Evolutionary conservation across 1,284 basidiomycete genomes (phyloP).

Genomic region (Cryptococcus maquisensis): DNA sequence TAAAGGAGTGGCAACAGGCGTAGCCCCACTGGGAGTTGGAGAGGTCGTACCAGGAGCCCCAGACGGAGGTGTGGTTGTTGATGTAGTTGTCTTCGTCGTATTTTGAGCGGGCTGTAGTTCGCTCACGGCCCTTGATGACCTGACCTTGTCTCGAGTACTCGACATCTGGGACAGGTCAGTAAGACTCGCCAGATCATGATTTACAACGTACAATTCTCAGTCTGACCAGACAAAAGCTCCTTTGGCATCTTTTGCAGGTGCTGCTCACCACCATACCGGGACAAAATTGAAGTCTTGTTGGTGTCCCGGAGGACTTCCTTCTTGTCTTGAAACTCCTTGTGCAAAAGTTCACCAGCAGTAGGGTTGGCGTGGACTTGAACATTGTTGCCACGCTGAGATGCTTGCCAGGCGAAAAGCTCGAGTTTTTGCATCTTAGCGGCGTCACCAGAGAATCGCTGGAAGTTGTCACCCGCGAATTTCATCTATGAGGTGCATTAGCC

Average conservation of each 20-base stretch:
- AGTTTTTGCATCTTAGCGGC: conserved; percentile 84
- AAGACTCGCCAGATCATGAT: neutral
- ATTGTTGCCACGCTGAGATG: conserved; percentile 85
- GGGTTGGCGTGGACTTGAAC: conserved; percentile 95
- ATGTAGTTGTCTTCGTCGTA: conserved; percentile 87
- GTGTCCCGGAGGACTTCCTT: conserved; percentile 86
- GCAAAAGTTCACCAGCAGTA: conserved; percentile 87
- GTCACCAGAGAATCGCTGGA: conserved; percentile 82
- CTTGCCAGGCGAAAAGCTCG: conserved; percentile 97
- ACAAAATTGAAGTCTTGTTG: conserved; percentile 78
- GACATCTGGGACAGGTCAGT: conserved; percentile 56
- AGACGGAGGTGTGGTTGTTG: conserved; percentile 90
- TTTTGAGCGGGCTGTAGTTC: conserved; percentile 77
- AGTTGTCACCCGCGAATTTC: conserved; percentile 93
- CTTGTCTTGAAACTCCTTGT: conserved; percentile 84
- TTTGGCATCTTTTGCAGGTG: conserved; percentile 75
- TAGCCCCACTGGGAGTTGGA: conserved; percentile 80
- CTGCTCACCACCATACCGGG: conserved; percentile 89
- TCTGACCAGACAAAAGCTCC: conserved; percentile 88
- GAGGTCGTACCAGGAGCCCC: conserved; percentile 91
- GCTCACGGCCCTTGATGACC: conserved; percentile 86
- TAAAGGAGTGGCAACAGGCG: conserved; percentile 82
- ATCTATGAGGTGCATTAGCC: conserved; percentile 54
- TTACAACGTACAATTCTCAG: conserved; percentile 68
- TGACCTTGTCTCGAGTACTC: conserved; percentile 93